Conservation (phyloP, 345 rosid species). For the Camelina hispida region DNA sequence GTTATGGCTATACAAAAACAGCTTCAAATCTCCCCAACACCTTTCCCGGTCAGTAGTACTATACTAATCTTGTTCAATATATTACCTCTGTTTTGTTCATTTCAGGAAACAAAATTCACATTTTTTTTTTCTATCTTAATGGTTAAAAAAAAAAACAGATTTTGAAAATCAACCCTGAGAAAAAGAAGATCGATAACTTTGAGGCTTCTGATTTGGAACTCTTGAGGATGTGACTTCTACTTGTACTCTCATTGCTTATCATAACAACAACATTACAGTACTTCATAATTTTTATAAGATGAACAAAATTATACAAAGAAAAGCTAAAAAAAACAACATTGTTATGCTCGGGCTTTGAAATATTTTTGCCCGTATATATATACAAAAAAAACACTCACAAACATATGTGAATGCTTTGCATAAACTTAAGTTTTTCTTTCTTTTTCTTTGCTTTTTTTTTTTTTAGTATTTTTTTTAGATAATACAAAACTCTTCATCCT, state of each 20-base stretch:
- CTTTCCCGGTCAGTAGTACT: constrained; percentile 77
- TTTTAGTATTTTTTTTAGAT: not conserved
- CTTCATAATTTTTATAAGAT: not conserved
- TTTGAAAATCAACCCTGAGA: constrained; percentile 78
- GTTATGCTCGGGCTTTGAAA: constrained; percentile 37
- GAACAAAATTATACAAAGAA: constrained; percentile 38
- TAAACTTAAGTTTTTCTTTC: constrained; percentile 35
- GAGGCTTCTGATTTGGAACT: constrained; percentile 74
- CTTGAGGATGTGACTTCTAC: constrained; percentile 44
- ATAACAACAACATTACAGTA: not conserved
- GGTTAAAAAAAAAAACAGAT: constrained; percentile 55
- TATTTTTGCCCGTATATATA: constrained; percentile 33
- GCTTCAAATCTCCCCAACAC: constrained; percentile 80
- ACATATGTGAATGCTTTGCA: constrained; percentile 43
- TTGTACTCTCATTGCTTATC: not conserved
- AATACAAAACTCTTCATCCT: constrained; percentile 62
- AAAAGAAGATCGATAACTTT: constrained; percentile 72
- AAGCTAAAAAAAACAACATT: constrained; percentile 31
- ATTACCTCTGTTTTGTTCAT: not conserved
- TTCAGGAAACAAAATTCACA: constrained; percentile 16
- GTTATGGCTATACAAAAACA: constrained; percentile 69
- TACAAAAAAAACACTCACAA: constrained; percentile 35
- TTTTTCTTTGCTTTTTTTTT: not conserved
- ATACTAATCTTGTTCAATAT: not conserved
- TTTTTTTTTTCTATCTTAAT: not conserved